phyloP scores from a whole-genome alignment of 208 protist species.

The Porcisia hertigi region DNA sequence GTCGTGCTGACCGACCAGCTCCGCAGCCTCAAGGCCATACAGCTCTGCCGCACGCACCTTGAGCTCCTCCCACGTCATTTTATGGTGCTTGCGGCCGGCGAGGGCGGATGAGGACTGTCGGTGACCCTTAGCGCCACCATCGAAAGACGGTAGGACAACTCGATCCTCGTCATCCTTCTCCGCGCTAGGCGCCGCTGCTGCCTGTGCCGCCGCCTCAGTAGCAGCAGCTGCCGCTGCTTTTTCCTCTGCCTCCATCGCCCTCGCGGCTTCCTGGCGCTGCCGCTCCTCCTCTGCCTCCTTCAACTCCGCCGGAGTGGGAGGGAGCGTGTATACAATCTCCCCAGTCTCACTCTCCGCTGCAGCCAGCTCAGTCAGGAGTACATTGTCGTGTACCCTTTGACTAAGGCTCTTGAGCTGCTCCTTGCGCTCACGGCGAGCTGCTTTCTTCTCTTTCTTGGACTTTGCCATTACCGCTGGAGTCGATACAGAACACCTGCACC shows the following conservation, averaged over 20 bases:
- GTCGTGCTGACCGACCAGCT: conserved; percentile 94
- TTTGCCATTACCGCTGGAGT: conserved; percentile 6
- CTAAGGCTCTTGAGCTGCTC: conserved; percentile 44
- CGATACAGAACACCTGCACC: conserved; percentile 53
- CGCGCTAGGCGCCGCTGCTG: conserved; percentile 5
- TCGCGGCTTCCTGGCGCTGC: conserved; percentile 2
- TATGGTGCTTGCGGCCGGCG: conserved; percentile 46
- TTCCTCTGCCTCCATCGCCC: conserved; percentile 1
- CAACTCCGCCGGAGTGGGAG: conserved; percentile 24
- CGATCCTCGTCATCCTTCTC: conserved; percentile 35
- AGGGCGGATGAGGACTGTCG: conserved; percentile 12
- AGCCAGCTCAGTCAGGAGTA: conserved; percentile 26
- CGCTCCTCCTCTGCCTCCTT: conserved; percentile 7
- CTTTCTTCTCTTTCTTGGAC: conserved; percentile 24
- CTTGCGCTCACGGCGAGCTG: conserved; percentile 43
- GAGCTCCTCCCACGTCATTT: conserved; percentile 66
- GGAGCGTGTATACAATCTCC: conserved; percentile 55
- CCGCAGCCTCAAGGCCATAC: conserved; percentile 11
- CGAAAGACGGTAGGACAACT: conserved; percentile 31
- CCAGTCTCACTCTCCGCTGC: conserved; percentile 26
- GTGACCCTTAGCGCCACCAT: not conserved
- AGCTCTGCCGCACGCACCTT: conserved; percentile 51
- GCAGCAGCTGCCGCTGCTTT: conserved; percentile 5
- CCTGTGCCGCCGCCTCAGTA: not conserved
- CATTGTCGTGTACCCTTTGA: conserved; percentile 40